Evolutionary conservation across 2,329 filamentous ascomycete species (phyloP), one percentile per base, ranked within the genome.

Genomic region (Pseudogymnoascus sp.): DNA sequence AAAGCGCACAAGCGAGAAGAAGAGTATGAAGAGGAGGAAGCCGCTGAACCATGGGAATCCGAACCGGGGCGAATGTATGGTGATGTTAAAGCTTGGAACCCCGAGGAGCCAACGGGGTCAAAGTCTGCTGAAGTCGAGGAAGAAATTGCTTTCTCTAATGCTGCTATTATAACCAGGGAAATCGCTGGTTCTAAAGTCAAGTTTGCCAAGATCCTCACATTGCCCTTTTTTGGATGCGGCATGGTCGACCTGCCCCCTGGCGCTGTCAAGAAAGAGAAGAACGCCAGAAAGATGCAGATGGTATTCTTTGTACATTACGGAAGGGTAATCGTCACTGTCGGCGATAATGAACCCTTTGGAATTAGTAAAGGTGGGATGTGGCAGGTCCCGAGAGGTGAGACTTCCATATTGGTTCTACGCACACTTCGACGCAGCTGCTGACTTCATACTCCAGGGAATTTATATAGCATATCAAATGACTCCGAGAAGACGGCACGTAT

Each of bases 241-340:
- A 82, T 97, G 59, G 89, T 99, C 37, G 93, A 97, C 69, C 77
- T 99, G 58, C 90, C 91, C 5, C 87, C 90, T 0, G 87, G 88
- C 2, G 85, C 89, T 33, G 84, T 89, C 71, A 99, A 99, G 78
- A 85, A 87, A 67, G 84, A 87, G 57, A 97, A 97, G 80, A 97
- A 97, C 74, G 89, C 89, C 36, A 83, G 93, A 64, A 92, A 89
- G 76, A 97, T 97, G 90, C 91, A 97, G 71, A 94, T 99, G 88
- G 87, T 89, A 1, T 97, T 97, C 74, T 97, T 96, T 68, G 88
- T 99, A 30, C 87, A 91, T 67, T 82, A 83, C 47, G 94, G 94
- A 20, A 86, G 88, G 65, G 91, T 97, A 18, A 80, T 85, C 66
- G 92, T 96, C 18, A 88, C 85, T 28, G 83, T 96, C 57, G 85